Conservation (phyloP, 2,329 filamentous ascomycete species). For the Penicillium sp. region DNA sequence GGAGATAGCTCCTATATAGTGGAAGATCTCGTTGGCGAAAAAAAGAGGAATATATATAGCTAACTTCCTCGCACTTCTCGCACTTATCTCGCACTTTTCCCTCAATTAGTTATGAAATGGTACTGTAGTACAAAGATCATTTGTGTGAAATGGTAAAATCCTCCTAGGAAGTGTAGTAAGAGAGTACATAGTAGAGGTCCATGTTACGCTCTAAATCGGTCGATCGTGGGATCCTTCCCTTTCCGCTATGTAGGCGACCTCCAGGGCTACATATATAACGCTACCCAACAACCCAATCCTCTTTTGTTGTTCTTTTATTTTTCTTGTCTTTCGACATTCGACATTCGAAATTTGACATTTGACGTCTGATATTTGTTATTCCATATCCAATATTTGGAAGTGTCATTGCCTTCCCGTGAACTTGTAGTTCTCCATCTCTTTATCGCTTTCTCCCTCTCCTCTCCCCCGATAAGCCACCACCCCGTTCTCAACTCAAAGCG, state of each 20-base stretch:
- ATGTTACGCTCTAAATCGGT: too few relatives aligned
- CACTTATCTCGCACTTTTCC: too few relatives aligned
- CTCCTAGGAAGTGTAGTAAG: not conserved
- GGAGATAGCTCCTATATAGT: not conserved
- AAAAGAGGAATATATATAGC: too few relatives aligned
- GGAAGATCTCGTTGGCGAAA: too few relatives aligned
- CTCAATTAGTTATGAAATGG: too few relatives aligned
- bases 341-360: not conserved
- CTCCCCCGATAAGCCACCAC: slow-evolving; percentile 1
- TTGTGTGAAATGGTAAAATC: not conserved
- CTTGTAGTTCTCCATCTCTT: not conserved
- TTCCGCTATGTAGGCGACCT: not conserved
- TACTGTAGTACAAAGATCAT: not conserved
- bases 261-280: too few relatives aligned
- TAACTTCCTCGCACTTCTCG: not conserved
- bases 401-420: not conserved
- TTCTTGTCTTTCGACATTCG: not conserved
- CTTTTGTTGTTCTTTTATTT: not conserved
- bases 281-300: not conserved
- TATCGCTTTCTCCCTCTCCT: not conserved
- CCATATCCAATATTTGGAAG: too few relatives aligned
- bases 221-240: not conserved
- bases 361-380: not conserved
- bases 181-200: not conserved
- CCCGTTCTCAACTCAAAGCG: not conserved